These are phyloP conservation scores for Hippophae tibetana DNA, from an alignment of 306 rosid species.

Conservation along the genomic window DNA sequence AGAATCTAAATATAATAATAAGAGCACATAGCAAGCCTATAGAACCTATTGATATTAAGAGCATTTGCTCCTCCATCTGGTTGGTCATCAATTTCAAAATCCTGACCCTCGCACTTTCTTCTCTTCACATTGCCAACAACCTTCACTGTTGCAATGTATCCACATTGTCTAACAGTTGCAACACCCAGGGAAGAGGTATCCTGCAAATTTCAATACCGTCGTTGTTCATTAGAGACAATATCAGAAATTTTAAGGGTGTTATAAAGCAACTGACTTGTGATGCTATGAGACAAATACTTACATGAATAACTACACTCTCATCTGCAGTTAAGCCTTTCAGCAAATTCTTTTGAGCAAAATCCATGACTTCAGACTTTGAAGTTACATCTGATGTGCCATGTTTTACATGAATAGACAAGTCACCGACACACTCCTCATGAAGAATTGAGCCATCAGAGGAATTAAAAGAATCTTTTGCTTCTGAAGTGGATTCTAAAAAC, in stretches of 20 bases:
- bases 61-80: slow-evolving; percentile 92
- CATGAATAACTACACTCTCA: slow-evolving; percentile 77
- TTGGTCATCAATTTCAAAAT: slow-evolving; percentile 66
- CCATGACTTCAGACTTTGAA: slow-evolving; percentile 26
- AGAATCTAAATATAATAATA: neutral
- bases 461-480: slow-evolving; percentile 12
- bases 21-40: neutral
- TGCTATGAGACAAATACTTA: slow-evolving; percentile 27
- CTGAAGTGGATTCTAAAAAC: slow-evolving; percentile 33
- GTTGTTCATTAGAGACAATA: too few species aligned
- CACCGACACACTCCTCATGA: slow-evolving; percentile 46
- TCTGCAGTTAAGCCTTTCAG: slow-evolving; percentile 89
- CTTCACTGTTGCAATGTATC: slow-evolving; percentile 70
- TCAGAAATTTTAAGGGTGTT: too few species aligned
- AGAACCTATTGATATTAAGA: slow-evolving; percentile 79
- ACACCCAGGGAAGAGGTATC: slow-evolving; percentile 64
- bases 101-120: slow-evolving; percentile 44
- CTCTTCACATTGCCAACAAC: slow-evolving; percentile 51
- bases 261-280: too few species aligned
- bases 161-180: slow-evolving; percentile 70
- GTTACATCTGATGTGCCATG: slow-evolving; percentile 31
- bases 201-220: slow-evolving; percentile 24
- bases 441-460: slow-evolving; percentile 31
- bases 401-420: slow-evolving; percentile 50
- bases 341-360: slow-evolving; percentile 47